These are phyloP conservation scores for Didymosphaeria variabile DNA, from an alignment of 2,329 filamentous ascomycete genomes.

Conservation along the genomic window DNA sequence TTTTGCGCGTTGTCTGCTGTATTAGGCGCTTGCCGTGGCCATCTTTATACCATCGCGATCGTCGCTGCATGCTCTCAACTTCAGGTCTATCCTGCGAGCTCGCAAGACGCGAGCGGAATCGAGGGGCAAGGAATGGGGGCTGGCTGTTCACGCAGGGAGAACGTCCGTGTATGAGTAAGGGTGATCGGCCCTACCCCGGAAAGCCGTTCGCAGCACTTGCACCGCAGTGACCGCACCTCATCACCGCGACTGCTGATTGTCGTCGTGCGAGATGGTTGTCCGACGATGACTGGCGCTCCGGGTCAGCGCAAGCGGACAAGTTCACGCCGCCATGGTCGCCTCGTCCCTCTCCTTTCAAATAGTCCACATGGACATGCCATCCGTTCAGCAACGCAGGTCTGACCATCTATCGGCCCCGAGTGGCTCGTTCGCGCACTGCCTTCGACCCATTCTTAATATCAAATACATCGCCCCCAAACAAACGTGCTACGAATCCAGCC, in stretches of 20 bases:
- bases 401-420: background rate
- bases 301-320: conserved; percentile 1
- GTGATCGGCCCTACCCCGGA: background rate
- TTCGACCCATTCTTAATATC: background rate
- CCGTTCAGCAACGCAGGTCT: background rate
- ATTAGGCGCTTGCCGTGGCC: conserved; percentile 4
- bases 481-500: background rate
- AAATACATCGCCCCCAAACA: background rate
- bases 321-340: background rate
- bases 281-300: conserved; percentile 3
- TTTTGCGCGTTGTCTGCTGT: conserved; percentile 6
- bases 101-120: background rate
- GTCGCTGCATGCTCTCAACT: background rate
- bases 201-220: background rate
- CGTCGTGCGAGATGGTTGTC: conserved; percentile 1
- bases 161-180: conserved; percentile 1
- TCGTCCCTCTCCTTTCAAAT: background rate
- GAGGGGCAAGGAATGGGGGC: background rate
- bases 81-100: background rate
- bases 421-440: background rate
- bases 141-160: background rate
- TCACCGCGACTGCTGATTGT: conserved; percentile 6
- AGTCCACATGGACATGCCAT: background rate
- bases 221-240: background rate
- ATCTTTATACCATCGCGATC: background rate